These are phyloP conservation scores for Arbutus unedo DNA, from an alignment of 148 eudicot genomes.

Conservation along the genomic window DNA sequence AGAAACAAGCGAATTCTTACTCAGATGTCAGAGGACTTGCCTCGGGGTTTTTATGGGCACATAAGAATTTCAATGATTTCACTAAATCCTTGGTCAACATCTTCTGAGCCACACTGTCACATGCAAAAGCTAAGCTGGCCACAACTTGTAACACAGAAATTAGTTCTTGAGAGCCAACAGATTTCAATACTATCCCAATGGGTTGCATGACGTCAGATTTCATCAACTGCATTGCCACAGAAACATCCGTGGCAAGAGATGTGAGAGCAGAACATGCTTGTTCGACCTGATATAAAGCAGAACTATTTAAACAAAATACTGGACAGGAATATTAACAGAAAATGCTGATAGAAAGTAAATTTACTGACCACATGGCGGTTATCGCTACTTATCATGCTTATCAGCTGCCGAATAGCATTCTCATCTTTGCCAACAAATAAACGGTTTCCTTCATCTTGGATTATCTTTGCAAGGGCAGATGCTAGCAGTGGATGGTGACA, in stretches of 20 bases:
- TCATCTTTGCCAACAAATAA: conserved; percentile 92
- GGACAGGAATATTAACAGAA: conserved; percentile 11
- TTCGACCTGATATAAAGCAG: conserved; percentile 66
- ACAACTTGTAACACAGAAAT: conserved; percentile 83
- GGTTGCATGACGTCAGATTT: conserved; percentile 98
- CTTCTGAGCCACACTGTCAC: conserved; percentile 83
- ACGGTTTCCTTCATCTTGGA: conserved; percentile 82
- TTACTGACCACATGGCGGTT: conserved; percentile 78
- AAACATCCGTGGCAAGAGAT: conserved; percentile 82
- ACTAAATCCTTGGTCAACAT: conserved; percentile 84
- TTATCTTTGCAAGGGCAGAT: conserved; percentile 91
- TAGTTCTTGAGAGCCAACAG: conserved; percentile 68
- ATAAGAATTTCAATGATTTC: conserved; percentile 74
- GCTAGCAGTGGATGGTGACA: conserved; percentile 97
- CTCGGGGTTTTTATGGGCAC: conserved; percentile 89
- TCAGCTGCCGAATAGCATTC: conserved; percentile 96
- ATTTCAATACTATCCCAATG: conserved; percentile 67
- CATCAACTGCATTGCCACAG: conserved; percentile 75
- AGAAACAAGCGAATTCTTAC: conserved; percentile 5
- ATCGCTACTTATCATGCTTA: conserved; percentile 97
- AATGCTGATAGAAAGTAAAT: background rate
- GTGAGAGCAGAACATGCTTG: conserved; percentile 97
- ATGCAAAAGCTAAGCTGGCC: conserved; percentile 79
- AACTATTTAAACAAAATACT: conserved; percentile 12
- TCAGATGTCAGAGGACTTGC: conserved; percentile 32